Evolutionary conservation across 2,329 filamentous ascomycete species (phyloP).

Genomic region (Colletotrichum orchidophilum): DNA sequence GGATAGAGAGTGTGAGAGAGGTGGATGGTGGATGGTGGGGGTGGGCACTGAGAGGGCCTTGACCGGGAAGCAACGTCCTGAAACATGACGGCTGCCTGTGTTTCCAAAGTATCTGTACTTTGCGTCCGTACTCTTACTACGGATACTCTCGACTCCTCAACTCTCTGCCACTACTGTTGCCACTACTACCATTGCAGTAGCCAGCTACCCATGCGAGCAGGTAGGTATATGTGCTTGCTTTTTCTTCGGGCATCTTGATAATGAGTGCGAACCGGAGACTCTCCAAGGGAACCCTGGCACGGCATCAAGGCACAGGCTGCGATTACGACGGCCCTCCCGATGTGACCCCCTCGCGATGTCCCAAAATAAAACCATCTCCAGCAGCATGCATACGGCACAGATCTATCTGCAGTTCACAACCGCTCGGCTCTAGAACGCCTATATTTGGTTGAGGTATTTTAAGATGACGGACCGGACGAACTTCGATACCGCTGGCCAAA

Average conservation of each 20-base stretch:
- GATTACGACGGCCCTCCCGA: neutral
- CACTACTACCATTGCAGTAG: neutral
- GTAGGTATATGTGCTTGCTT: neutral
- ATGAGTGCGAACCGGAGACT: neutral
- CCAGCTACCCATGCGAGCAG: neutral
- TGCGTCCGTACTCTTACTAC: neutral
- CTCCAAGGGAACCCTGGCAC: slow-evolving; percentile 10
- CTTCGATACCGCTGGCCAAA: neutral
- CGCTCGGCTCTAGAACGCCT: neutral
- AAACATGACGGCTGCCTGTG: slow-evolving; percentile 24
- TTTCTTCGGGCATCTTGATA: neutral
- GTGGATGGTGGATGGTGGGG: slow-evolving; percentile 29
- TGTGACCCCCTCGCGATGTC: neutral
- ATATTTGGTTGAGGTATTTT: neutral
- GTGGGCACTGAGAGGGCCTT: slow-evolving; percentile 20
- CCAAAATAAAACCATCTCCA: neutral
- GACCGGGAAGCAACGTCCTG: slow-evolving; percentile 12
- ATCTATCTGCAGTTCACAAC: neutral
- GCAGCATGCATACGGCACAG: neutral
- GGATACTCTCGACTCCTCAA: neutral
- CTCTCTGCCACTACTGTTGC: neutral
- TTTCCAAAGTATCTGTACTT: slow-evolving; percentile 3
- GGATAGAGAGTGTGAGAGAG: neutral
- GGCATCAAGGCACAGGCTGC: neutral
- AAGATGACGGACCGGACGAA: neutral